These are phyloP conservation scores for Backusella mclennaniae DNA, from an alignment of 192 early-diverging fungal genomes.

Conservation along the genomic window DNA sequence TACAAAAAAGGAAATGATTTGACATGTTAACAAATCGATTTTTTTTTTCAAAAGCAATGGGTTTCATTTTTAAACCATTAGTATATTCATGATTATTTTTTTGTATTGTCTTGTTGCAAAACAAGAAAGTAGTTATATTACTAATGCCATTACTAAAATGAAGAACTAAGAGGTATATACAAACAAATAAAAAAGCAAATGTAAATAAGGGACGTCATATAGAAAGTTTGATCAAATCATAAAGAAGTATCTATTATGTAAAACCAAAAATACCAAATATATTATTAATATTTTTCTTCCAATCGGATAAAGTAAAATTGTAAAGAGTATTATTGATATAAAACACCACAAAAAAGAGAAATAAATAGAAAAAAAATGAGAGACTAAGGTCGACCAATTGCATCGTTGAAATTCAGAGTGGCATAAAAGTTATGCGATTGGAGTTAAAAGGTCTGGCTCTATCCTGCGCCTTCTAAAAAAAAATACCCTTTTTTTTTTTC, in stretches of 20 bases:
- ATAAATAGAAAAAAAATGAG: background rate
- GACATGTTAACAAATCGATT: background rate
- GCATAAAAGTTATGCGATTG: conserved; percentile 5
- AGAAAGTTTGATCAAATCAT: background rate
- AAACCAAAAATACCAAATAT: background rate
- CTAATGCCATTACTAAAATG: background rate
- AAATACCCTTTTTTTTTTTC: background rate
- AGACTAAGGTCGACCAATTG: background rate
- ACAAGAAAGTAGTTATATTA: background rate
- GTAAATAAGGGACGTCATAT: background rate
- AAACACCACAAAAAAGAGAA: background rate
- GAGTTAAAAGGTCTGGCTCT: background rate
- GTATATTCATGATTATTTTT: background rate
- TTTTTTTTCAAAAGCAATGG: background rate
- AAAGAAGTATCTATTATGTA: background rate
- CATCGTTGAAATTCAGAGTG: background rate
- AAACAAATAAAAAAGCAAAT: background rate
- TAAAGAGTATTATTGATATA: background rate
- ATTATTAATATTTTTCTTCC: background rate
- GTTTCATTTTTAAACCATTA: background rate
- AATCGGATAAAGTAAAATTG: background rate
- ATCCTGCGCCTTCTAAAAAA: background rate
- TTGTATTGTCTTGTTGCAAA: background rate
- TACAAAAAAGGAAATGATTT: background rate
- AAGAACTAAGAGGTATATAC: background rate